phyloP scores from a whole-genome alignment of 495 filamentous ascomycete genomes.

The Astrothelium macrocarpum region DNA sequence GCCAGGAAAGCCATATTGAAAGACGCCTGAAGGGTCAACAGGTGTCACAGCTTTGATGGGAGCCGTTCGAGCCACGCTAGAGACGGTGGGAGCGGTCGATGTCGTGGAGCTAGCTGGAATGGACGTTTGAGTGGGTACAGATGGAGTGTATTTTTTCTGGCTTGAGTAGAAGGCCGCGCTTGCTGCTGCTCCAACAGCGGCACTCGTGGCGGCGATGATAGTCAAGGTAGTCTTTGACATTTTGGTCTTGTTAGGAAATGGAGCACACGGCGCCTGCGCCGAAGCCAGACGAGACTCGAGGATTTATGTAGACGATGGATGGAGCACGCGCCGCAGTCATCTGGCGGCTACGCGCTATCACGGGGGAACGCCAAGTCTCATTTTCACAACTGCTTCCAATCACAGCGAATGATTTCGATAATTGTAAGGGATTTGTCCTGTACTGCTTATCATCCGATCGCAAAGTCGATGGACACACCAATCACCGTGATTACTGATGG shows the following conservation, averaged over 20 bases:
- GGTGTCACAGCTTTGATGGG: slow-evolving; percentile 37
- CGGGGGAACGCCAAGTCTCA: neutral
- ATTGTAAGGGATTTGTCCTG: too few relatives aligned
- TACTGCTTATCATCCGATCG: neutral
- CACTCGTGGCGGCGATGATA: slow-evolving; percentile 78
- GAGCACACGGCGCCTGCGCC: neutral
- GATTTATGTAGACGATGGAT: neutral
- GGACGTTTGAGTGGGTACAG: neutral
- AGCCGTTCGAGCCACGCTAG: slow-evolving; percentile 29
- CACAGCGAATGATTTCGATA: too few relatives aligned
- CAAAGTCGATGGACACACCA: too few relatives aligned
- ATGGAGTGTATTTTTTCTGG: slow-evolving; percentile 33
- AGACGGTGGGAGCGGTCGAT: slow-evolving; percentile 23
- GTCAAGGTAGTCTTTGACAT: slow-evolving; percentile 56
- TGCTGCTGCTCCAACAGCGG: slow-evolving; percentile 75
- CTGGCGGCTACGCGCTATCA: neutral
- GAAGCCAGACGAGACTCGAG: neutral
- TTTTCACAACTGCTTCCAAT: neutral
- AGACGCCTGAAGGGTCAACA: slow-evolving; percentile 80
- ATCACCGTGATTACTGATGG: too few relatives aligned
- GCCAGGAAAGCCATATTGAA: slow-evolving; percentile 95
- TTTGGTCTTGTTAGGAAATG: neutral
- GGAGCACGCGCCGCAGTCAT: neutral
- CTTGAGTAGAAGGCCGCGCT: slow-evolving; percentile 59
- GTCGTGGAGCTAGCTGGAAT: slow-evolving; percentile 15